These are phyloP conservation scores for Clarireedia paspali DNA, from an alignment of 2,329 filamentous ascomycete species.

Conservation along the genomic window DNA sequence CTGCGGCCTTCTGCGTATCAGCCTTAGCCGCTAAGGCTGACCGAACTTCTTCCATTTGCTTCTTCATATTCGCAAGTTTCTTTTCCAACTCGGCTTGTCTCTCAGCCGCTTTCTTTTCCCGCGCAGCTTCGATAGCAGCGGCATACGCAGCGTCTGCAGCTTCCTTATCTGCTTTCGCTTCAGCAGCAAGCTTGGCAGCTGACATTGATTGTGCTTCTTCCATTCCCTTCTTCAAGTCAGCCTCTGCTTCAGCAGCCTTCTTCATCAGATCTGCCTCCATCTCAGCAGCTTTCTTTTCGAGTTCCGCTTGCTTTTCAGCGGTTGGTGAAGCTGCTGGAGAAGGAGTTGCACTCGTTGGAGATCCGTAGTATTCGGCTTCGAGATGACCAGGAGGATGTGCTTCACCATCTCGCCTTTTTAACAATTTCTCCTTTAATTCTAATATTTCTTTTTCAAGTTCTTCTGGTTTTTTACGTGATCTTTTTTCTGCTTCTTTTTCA, in stretches of 20 bases:
- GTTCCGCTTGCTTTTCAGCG: too few species aligned
- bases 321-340: not conserved
- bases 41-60: too few species aligned
- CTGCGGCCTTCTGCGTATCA: conserved; percentile 20
- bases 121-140: conserved; percentile 11
- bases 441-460: too few species aligned
- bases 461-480: too few species aligned
- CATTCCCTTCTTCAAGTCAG: conserved; percentile 14
- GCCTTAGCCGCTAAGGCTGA: conserved; percentile 2
- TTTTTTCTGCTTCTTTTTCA: too few species aligned
- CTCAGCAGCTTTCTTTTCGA: too few species aligned
- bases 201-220: conserved; percentile 13
- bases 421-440: too few species aligned
- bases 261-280: too few species aligned
- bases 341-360: not conserved
- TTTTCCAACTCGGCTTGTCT: conserved; percentile 23
- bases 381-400: not conserved
- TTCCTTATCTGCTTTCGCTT: conserved; percentile 17
- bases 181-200: conserved; percentile 2
- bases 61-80: conserved; percentile 30
- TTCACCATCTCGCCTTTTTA: too few species aligned
- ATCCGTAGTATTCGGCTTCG: not conserved
- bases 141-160: conserved; percentile 3
- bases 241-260: too few species aligned
- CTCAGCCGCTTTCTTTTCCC: conserved; percentile 17